Conservation (phyloP, 148 eudicot genomes). For the Rhododendron kiyosumense region DNA sequence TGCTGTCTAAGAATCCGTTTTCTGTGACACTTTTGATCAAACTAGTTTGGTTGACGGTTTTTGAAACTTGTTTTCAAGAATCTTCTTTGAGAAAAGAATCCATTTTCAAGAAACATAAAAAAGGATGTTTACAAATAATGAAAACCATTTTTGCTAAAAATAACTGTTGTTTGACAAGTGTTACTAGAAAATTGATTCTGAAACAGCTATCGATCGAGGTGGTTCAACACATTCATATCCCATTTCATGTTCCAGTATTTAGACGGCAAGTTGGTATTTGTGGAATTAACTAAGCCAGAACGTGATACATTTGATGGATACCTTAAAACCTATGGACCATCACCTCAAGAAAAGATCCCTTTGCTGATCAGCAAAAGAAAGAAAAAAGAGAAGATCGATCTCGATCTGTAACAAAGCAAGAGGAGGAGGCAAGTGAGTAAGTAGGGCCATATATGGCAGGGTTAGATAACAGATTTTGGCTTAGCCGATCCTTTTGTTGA, state of each 20-base stretch:
- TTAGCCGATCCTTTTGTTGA: neutral
- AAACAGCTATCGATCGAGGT: neutral
- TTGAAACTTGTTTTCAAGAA: neutral
- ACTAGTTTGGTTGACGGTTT: neutral
- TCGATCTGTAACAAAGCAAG: neutral
- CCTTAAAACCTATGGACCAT: constrained; percentile 30
- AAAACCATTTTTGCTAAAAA: neutral
- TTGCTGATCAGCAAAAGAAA: constrained; percentile 1
- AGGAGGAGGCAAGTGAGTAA: neutral
- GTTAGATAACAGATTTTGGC: neutral
- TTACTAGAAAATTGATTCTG: neutral
- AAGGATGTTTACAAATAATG: neutral
- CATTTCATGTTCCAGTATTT: constrained; percentile 22
- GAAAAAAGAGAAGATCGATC: neutral
- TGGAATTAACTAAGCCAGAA: constrained; percentile 44
- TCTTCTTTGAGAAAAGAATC: neutral
- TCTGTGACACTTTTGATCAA: neutral
- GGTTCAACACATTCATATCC: neutral
- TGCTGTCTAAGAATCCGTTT: neutral
- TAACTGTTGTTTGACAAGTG: neutral
- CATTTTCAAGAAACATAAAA: neutral
- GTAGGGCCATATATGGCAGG: neutral
- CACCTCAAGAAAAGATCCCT: constrained; percentile 14
- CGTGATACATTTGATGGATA: constrained; percentile 13
- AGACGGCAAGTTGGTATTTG: constrained; percentile 35